Base-by-base conservation (phyloP, 176 grass and related monocot genomes). In the Elaeis guineensis region DNA sequence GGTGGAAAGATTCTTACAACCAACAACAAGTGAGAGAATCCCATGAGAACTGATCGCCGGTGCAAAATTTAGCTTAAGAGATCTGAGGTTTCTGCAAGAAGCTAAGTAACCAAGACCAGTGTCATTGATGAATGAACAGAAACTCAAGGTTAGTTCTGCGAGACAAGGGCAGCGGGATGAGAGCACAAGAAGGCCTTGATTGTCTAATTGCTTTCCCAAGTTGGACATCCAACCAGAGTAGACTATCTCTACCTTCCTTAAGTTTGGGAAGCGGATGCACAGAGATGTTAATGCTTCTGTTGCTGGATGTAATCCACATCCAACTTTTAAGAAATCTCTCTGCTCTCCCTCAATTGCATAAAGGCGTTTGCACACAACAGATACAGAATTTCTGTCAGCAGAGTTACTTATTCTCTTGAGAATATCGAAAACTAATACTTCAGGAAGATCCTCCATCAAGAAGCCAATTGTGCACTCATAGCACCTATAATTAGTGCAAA, bases 211-310 rank as follows among this genome's bases (percentile, higher is more conserved):
- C 19, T 62, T 74, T 18, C 68, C 78, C 4, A 32, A 17, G 28
- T 63, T 56, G 4, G 70, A 85, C 6, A 64, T 89, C 81, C 81
- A 82, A 54, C 71, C 74, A 52, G 77, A 82, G 60, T 95, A 95
- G 54, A 58, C 16, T n/a, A 89, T 95, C 59, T 95, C 89, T 4
- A 89, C 52, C 69, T 82, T 95, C 54, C 19, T 63, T 71, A 89
- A 44, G 54, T 85, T 95, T 5, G 71, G 53, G 28, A 85, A 89
- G 6, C 75, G 63, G 2, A 22, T 23, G 30, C 75, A 95, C 22
- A 89, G 51, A 5, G 63, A 74, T 44, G 51, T 16, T 51, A 95
- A 57, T 25, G 69, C 75, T 67, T 88, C 69, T 16, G 48, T 76
- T 23, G 78, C 65, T 32, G 72, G 72, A 56, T 82, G 24, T 16